Evolutionary conservation across 257 asterid species (phyloP), one percentile per base, ranked within the genome.

Genomic region (Plectranthus barbatus): DNA sequence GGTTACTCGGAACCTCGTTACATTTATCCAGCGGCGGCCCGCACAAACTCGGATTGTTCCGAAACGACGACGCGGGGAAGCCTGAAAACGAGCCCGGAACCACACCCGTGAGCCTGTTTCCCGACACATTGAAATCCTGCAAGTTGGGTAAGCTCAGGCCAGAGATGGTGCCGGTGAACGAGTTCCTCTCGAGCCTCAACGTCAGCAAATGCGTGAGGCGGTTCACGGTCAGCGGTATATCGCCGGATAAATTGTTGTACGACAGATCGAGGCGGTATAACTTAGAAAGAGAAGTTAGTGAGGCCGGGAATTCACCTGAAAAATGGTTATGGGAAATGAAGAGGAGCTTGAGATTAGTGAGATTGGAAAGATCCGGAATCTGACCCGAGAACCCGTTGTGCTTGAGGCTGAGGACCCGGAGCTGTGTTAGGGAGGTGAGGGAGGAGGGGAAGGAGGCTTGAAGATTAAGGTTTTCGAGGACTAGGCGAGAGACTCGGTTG

Each of bases 261-360:
- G 97, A 86, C 44, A 92, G 82, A 79, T 92, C 97, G 45, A 92
- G 93, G 0, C 97, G 81, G 78, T 80, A 85, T 17, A 92, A 77
- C 33, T 74, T 74, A 6, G 71, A 12, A 7, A 79, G 83, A 1
- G 80, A 73, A 10, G 75, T 15, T 2, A 86, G 9, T 0, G 89
- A 74, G 26, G 39, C 26, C 24, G 91, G 88, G 7, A 92, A 72
- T 7, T 53, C 77, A 17, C 99, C 97, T 59, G 91, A 82, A 69
- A 92, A 76, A 2, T 53, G 52, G 71, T 92, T 92, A 49, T 85
- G 73, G 0, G 93, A 82, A n/a, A 92, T 41, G 66, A 83, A 92
- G 15, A 92, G 68, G 5, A 86, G 83, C 44, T 81, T 86, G 0
- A 92, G 76, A 0, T 67, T 69, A 0, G 82, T 75, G 56, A 92